phyloP scores from a whole-genome alignment of 169 alveolate species.

The Eimeria praecox region DNA sequence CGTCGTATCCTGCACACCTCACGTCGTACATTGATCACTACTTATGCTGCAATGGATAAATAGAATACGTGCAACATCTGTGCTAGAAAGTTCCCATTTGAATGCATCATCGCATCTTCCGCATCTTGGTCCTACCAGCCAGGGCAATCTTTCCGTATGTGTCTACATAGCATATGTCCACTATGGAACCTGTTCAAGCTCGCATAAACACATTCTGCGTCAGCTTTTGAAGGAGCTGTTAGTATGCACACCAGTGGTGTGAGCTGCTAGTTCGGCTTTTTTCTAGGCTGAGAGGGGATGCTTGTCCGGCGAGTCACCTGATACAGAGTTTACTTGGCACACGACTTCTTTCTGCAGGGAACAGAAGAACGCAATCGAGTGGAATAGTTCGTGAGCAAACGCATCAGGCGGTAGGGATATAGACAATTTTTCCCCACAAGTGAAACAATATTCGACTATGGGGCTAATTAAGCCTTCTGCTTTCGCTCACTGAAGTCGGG shows the following conservation, averaged over 20 bases:
- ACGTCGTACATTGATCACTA: neutral
- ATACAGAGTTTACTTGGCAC: conserved; percentile 16
- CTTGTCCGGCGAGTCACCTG: neutral
- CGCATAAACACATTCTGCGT: neutral
- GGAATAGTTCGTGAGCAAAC: neutral
- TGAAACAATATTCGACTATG: neutral
- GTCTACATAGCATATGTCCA: conserved; percentile 59
- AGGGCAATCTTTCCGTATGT: conserved; percentile 55
- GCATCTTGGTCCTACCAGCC: conserved; percentile 23
- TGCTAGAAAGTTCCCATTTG: neutral
- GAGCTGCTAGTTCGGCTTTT: neutral
- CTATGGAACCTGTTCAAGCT: conserved; percentile 19
- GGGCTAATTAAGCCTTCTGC: neutral
- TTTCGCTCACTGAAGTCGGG: conserved; percentile 35
- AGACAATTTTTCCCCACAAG: neutral
- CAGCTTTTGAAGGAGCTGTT: neutral
- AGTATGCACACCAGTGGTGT: too few species aligned
- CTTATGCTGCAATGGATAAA: neutral
- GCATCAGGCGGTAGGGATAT: neutral
- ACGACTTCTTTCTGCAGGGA: conserved; percentile 40
- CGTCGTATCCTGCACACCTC: conserved; percentile 36
- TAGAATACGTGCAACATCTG: neutral
- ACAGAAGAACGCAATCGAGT: neutral
- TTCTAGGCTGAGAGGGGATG: too few species aligned
- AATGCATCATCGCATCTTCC: neutral